Evolutionary conservation across 1,284 basidiomycete species (phyloP).

Genomic region (Erythrobasidium hasegawianum): DNA sequence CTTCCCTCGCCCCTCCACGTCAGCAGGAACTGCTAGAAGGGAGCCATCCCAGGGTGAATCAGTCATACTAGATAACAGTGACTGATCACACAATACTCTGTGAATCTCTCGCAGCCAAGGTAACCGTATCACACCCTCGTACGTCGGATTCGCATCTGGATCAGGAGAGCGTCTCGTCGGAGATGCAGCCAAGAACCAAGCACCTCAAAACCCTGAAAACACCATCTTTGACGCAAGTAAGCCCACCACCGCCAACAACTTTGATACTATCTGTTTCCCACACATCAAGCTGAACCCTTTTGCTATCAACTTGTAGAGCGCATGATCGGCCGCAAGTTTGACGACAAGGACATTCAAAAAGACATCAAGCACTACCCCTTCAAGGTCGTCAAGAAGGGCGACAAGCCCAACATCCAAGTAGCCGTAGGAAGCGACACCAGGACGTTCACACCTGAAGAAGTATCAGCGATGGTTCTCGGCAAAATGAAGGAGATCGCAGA

Average conservation of each 20-base stretch:
- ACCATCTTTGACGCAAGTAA: conserved; percentile 86
- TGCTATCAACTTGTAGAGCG: conserved; percentile 76
- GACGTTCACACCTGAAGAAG: conserved; percentile 91
- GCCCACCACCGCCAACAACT: background rate
- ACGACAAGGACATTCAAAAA: conserved; percentile 82
- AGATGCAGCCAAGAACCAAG: conserved; percentile 61
- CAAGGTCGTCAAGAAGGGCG: conserved; percentile 72
- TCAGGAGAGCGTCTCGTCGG: conserved; percentile 68
- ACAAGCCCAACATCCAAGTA: conserved; percentile 84
- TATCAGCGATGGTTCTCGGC: conserved; percentile 84
- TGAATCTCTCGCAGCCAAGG: conserved; percentile 66
- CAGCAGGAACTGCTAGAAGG: background rate
- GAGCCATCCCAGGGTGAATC: too few relatives aligned
- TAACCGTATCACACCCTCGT: conserved; percentile 89
- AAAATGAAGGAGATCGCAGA: conserved; percentile 99
- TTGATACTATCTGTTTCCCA: background rate
- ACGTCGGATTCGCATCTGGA: conserved; percentile 78
- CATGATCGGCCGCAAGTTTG: conserved; percentile 80
- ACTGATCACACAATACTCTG: background rate
- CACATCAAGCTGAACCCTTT: background rate
- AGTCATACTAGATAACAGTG: too few relatives aligned
- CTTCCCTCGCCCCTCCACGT: conserved; percentile 1
- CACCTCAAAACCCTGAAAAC: conserved; percentile 70
- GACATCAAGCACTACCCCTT: conserved; percentile 76
- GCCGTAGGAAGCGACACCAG: conserved; percentile 86